phyloP scores from a whole-genome alignment of 805 yeast species.

The Kuraishia capsulata region DNA sequence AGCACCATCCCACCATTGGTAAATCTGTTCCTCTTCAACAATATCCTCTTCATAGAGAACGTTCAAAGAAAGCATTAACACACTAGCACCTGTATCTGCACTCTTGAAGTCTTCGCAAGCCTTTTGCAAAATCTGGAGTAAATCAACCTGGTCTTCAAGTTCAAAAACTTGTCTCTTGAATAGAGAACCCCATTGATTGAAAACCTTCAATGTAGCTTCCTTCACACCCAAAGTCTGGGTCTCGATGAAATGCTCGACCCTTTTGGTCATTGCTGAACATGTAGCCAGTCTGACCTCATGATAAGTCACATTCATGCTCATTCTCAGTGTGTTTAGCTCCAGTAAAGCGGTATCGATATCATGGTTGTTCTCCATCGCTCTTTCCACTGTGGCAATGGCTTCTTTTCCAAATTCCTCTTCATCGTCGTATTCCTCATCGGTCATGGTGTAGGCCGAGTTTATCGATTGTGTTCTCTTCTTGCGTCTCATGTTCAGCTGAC shows the following conservation, averaged over 20 bases:
- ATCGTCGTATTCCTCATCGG: conserved; percentile 25
- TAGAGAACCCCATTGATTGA: conserved; percentile 73
- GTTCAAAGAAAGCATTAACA: conserved; percentile 42
- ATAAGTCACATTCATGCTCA: conserved; percentile 95
- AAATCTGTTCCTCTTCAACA: conserved; percentile 70
- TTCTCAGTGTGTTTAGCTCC: conserved; percentile 88
- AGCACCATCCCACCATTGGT: conserved; percentile 69
- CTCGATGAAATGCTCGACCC: conserved; percentile 64
- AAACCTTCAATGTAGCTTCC: conserved; percentile 69
- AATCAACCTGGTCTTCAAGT: conserved; percentile 65
- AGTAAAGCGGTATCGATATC: conserved; percentile 87
- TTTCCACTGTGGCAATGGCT: conserved; percentile 87
- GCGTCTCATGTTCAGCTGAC: conserved; percentile 20
- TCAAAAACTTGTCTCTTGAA: conserved; percentile 83
- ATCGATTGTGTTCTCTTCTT: conserved; percentile 28
- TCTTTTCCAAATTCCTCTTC: conserved; percentile 80
- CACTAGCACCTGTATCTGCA: conserved; percentile 37
- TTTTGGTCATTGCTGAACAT: conserved; percentile 54
- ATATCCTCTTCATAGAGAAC: conserved; percentile 76
- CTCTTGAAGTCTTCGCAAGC: conserved; percentile 28
- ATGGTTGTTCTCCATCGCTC: conserved; percentile 90
- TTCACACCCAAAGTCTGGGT: conserved; percentile 72
- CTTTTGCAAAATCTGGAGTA: conserved; percentile 44
- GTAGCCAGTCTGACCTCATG: conserved; percentile 88
- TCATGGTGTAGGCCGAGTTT: conserved; percentile 28